Conservation (phyloP, 192 early-diverging fungal species). For the Coemansia sp. region DNA sequence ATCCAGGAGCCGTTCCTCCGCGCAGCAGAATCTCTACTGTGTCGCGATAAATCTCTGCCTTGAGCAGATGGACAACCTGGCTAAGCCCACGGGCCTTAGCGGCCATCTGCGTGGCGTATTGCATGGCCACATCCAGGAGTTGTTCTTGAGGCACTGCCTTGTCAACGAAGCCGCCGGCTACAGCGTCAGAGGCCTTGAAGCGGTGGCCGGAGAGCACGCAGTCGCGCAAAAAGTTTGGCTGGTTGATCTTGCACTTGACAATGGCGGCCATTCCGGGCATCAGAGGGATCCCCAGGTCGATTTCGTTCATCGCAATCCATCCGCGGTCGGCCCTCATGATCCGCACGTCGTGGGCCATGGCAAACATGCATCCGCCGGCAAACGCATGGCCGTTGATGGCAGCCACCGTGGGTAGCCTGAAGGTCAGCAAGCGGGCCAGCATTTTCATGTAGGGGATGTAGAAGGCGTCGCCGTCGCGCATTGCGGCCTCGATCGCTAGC, state of each 20-base stretch:
- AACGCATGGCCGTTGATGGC: constrained; percentile 78
- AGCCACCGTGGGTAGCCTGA: constrained; percentile 68
- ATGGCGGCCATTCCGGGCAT: constrained; percentile 68
- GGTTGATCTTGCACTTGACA: constrained; percentile 59
- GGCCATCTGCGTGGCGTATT: constrained; percentile 55
- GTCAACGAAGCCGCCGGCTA: constrained; percentile 62
- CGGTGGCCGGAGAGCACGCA: constrained; percentile 61
- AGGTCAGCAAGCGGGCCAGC: constrained; percentile 62
- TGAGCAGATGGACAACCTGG: constrained; percentile 57
- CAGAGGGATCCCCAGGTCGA: constrained; percentile 66
- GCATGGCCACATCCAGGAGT: constrained; percentile 54
- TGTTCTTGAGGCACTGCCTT: constrained; percentile 53
- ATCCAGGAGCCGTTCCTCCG: constrained; percentile 33
- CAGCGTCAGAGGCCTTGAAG: constrained; percentile 60
- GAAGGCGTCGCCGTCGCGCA: constrained; percentile 51
- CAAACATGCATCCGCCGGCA: constrained; percentile 71
- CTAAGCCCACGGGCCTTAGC: constrained; percentile 58
- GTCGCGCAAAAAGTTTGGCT: constrained; percentile 58
- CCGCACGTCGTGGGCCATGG: constrained; percentile 62
- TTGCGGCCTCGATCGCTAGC: constrained; percentile 55
- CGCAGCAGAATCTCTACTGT: constrained; percentile 37
- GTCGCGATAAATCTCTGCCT: constrained; percentile 66
- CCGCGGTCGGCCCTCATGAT: constrained; percentile 73
- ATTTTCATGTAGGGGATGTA: constrained; percentile 55
- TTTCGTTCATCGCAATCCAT: constrained; percentile 76